Conservation (phyloP, 306 rosid species). For the Nissolia schottii region DNA sequence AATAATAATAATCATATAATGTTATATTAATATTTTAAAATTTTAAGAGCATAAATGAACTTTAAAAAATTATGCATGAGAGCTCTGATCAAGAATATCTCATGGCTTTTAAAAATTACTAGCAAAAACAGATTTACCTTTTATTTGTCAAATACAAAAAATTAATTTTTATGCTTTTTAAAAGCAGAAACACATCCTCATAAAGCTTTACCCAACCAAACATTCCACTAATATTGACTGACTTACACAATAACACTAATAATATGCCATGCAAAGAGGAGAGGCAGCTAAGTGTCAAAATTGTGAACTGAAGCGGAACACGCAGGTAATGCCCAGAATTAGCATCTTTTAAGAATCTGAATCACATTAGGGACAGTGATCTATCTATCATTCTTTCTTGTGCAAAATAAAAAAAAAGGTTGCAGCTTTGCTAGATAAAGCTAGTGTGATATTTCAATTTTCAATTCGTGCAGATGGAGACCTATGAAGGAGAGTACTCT, state of each 20-base stretch:
- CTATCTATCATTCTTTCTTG: background rate
- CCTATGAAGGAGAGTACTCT: background rate
- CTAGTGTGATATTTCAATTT: background rate
- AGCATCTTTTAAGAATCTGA: background rate
- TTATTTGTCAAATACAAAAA: too few relatives aligned
- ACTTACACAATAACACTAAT: too few relatives aligned
- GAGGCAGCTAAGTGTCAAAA: background rate
- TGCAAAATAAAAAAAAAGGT: background rate
- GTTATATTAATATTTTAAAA: too few relatives aligned
- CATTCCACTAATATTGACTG: background rate
- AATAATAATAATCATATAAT: too few relatives aligned
- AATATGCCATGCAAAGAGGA: too few relatives aligned
- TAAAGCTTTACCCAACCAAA: too few relatives aligned
- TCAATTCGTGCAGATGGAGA: slow-evolving; percentile 5
- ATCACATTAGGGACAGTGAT: background rate
- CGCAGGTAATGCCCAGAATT: background rate
- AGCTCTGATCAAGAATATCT: too few relatives aligned
- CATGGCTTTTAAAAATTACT: too few relatives aligned
- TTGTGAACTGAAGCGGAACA: background rate
- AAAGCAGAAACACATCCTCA: too few relatives aligned
- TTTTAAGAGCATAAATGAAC: too few relatives aligned
- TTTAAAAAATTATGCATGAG: background rate
- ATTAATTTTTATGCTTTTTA: too few relatives aligned
- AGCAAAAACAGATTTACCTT: too few relatives aligned
- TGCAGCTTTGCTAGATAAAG: background rate